Conservation (phyloP, 306 rosid species). For the Aeschynomene evenia region DNA sequence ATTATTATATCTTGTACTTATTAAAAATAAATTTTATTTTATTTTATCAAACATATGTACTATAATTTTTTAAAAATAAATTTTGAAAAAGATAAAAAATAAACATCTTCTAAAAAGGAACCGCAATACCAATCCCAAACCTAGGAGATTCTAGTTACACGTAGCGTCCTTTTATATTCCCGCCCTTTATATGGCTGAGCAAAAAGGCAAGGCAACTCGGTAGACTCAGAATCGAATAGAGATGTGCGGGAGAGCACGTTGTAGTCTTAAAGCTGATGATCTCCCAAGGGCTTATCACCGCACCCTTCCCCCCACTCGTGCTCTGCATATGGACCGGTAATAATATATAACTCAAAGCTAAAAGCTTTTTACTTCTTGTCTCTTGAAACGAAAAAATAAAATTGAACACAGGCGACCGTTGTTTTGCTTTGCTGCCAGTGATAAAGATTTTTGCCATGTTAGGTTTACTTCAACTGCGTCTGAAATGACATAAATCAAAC, state of each 20-base stretch:
- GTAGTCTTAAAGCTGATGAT: constrained; percentile 66
- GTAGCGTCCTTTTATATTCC: not conserved
- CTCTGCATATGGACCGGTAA: constrained; percentile 62
- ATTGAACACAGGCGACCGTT: too few species aligned
- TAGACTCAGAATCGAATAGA: not conserved
- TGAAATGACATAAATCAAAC: not conserved
- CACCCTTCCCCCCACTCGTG: constrained; percentile 37
- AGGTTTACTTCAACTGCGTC: not conserved
- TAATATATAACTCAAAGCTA: not conserved
- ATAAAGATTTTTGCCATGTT: not conserved
- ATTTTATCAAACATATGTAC: too few species aligned
- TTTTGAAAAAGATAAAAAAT: too few species aligned
- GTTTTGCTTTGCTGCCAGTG: not conserved
- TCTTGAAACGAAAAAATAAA: too few species aligned
- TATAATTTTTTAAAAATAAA: too few species aligned
- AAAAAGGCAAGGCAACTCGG: not conserved
- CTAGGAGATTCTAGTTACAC: not conserved
- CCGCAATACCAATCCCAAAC: too few species aligned
- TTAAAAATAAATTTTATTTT: too few species aligned
- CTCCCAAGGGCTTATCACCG: constrained; percentile 70
- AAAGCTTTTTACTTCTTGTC: not conserved
- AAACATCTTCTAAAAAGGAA: too few species aligned
- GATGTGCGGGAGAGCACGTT: constrained; percentile 83
- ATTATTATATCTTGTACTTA: too few species aligned
- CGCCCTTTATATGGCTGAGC: not conserved